A percentile compares a stretch with the other conserved stretches of the same genome.
These are phyloP conservation scores for Suillus placidus DNA, from an alignment of 768 basidiomycete species.

Conservation along the genomic window DNA sequence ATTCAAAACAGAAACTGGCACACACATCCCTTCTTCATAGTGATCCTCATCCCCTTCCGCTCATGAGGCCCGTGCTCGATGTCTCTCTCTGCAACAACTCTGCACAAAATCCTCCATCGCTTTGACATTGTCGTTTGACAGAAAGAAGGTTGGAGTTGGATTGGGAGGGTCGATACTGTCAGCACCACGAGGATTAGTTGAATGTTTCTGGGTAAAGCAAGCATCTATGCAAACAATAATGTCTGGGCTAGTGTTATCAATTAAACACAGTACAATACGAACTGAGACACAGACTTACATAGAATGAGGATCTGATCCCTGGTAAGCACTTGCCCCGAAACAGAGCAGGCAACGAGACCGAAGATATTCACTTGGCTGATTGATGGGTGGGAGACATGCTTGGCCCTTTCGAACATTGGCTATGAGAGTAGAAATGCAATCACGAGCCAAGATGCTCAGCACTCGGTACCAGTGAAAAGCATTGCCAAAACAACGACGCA, in stretches of 20 bases:
- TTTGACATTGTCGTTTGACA: constrained; percentile 22
- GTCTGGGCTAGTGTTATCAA: not conserved
- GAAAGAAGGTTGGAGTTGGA: constrained; percentile 22
- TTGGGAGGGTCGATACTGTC: constrained; percentile 16
- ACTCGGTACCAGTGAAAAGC: constrained; percentile 29
- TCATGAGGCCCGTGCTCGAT: not conserved
- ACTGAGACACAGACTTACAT: not conserved
- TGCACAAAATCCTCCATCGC: constrained; percentile 19
- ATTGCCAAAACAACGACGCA: constrained; percentile 26
- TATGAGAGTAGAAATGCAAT: constrained; percentile 29
- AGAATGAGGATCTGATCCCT: not conserved
- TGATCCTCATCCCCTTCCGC: constrained; percentile 7
- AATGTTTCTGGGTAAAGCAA: constrained; percentile 36
- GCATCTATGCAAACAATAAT: constrained; percentile 35
- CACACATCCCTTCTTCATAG: constrained; percentile 26
- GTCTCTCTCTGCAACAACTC: not conserved
- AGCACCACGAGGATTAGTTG: constrained; percentile 21
- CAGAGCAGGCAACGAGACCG: constrained; percentile 6
- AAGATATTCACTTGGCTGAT: constrained; percentile 17
- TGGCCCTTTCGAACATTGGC: not conserved
- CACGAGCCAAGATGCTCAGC: constrained; percentile 12
- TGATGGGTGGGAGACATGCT: not conserved
- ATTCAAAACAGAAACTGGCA: constrained; percentile 35
- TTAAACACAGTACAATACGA: not conserved
- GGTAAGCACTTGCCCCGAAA: constrained; percentile 14